Conservation (phyloP, 805 yeast species). For the Candida nonsorbophila region DNA sequence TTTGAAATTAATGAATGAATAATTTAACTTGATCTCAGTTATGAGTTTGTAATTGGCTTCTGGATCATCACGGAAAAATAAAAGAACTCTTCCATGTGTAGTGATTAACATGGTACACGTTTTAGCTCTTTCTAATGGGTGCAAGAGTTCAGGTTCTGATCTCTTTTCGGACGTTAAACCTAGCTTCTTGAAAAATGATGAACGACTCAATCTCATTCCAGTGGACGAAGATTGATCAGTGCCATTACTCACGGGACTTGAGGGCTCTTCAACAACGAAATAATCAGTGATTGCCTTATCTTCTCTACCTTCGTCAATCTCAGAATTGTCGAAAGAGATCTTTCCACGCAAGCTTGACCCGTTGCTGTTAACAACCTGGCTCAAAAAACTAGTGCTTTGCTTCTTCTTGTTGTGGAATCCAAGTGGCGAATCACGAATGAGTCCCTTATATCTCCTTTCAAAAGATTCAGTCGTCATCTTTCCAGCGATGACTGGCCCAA, state of each 20-base stretch:
- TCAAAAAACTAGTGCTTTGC: constrained; percentile 22
- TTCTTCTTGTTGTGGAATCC: constrained; percentile 24
- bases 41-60: constrained; percentile 41
- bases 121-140: constrained; percentile 32
- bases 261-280: constrained; percentile 14
- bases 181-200: constrained; percentile 13
- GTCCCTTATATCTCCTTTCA: constrained; percentile 54
- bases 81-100: constrained; percentile 55
- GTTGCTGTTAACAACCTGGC: constrained; percentile 36
- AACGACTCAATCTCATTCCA: constrained; percentile 4
- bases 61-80: constrained; percentile 42
- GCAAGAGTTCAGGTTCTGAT: constrained; percentile 9
- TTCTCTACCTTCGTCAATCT: constrained; percentile 40
- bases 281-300: constrained; percentile 63
- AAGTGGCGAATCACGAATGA: constrained; percentile 54
- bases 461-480: constrained; percentile 42
- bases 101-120: constrained; percentile 55
- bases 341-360: constrained; percentile 15
- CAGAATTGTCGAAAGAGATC: constrained; percentile 1
- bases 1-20: constrained; percentile 49
- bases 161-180: constrained; percentile 9
- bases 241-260: constrained; percentile 5
- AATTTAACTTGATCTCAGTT: constrained; percentile 50
- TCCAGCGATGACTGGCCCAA: constrained; percentile 48
- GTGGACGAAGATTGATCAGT: constrained; percentile 5